Evolutionary conservation across 306 rosid genomes (phyloP).

Genomic region (Glycine soja): DNA sequence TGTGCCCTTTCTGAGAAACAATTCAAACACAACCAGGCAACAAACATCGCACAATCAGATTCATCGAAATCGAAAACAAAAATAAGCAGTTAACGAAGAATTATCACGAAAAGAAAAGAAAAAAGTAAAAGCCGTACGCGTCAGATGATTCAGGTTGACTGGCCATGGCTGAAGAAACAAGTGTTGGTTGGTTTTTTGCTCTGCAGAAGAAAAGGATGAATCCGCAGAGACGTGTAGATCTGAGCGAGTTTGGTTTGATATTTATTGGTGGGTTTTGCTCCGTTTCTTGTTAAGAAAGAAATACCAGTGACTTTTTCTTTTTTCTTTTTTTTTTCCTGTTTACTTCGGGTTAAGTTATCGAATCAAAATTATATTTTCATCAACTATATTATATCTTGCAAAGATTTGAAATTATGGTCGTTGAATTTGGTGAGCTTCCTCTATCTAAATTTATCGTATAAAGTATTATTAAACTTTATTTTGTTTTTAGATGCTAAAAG

Average conservation of each 20-base stretch:
- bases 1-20: constrained; percentile 71
- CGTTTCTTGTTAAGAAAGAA: constrained; percentile 86
- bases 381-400: not conserved
- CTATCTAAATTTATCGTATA: not conserved
- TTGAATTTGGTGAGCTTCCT: not conserved
- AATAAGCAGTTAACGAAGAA: not conserved
- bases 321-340: not conserved
- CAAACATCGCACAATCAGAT: not conserved
- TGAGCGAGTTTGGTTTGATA: constrained; percentile 36
- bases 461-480: not conserved
- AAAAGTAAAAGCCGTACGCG: constrained; percentile 58
- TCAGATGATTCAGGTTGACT: constrained; percentile 84
- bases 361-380: constrained; percentile 9
- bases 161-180: constrained; percentile 56
- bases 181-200: not conserved
- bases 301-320: not conserved
- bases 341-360: constrained; percentile 44
- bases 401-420: not conserved
- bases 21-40: not conserved
- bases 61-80: not conserved
- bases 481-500: not conserved
- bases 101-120: not conserved
- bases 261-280: constrained; percentile 52
- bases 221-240: constrained; percentile 41
- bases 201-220: constrained; percentile 33